Base-by-base conservation (phyloP, 495 filamentous ascomycete species). In the Aspergillus bridgeri region DNA sequence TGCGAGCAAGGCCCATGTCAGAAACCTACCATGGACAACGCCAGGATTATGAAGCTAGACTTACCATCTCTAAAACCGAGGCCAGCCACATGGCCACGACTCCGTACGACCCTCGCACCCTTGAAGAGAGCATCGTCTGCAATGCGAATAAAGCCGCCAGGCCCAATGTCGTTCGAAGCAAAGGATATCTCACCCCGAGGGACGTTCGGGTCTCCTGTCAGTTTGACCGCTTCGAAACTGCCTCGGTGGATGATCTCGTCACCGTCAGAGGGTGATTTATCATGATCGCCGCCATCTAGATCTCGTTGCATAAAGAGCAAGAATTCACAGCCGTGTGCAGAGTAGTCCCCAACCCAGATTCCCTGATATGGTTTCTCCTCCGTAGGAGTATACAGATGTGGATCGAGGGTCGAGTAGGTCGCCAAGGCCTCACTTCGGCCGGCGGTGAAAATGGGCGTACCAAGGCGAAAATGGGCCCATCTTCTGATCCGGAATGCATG, bases 321-420 rank as follows among this genome's bases (percentile, higher is more conserved):
- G 59, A 96, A 95, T 68, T 98, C 92, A 70, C 89, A 95, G 2
- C 92, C 91, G 65, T 98, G 92, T 0, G 81, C 84, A 13, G 84
- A 86, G 65, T 95, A 96, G 65, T 96, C 91, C 5, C 93, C 93
- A 9, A 93, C 88, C 89, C 90, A 98, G 21, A 98, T 88, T 0
- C 93, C 93, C 59, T 89, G 86, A 65, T 82, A 96, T 1, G 91
- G 92, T 67, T 91, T 90, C 43, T 84, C 76, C n/a, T 70, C 67
- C 0, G 91, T 92, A 0, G 92, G 90, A 0, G 85, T 91, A 65
- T 94, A 96, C 21, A 85, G 66, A 5, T 71, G 75, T 15, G 83
- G 80, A 54, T 88, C 83, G 3, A 98, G 78, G 0, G 93, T 92
- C 15, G 88, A 80, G 60, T 85, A 96, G 1, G 89, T 96, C 25